Base-by-base conservation (phyloP, 2,329 filamentous ascomycete genomes). In the Penicillium digitatum region DNA sequence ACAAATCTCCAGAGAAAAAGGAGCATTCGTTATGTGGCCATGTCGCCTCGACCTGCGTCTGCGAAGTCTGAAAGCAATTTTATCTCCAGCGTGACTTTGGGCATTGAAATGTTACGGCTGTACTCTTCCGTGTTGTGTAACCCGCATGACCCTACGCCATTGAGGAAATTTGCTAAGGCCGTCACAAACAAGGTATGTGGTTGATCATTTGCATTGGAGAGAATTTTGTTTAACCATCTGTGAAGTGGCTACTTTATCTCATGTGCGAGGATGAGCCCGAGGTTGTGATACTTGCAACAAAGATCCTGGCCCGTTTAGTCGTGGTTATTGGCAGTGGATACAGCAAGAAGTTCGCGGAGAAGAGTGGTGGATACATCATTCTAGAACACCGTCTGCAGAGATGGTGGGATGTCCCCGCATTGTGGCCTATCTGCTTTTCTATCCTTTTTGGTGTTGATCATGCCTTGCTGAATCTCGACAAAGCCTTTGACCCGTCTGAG, bases 391-490 rank as follows among this genome's bases (percentile, higher is more conserved):
- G 90, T 31, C 75, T 99, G 4, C 90, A 87, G 67, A 81, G 87
- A 65, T 96, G 92, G 85, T 99, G 94, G 93, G 87, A 89, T 66
- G 82, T 91, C 16, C 84, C 91, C 2, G 84, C 85, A 0, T 74
- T 97, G 26, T 97, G 94, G 94, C 86, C 87, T 0, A 87, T 94
- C 40, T 91, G 89, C 67, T 89, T 99, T 72, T 87, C 89, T 50
- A 88, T 97, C 22, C 74, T 99, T 2, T 96, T 99, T 67, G 91
- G 89, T 0, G 81, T 85, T 39, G 91, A 96, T 66, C 83, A 95
- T 43, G 86, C 85, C 2, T 83, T 83, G 46, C 82, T 92, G 62
- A 83, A 92, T 65, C 83, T 91, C 62, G 84, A 89, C 48, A 81
- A 83, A 61, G 80, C 86, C 26, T 88, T 96, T 63, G 87, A 93